Evolutionary conservation across 495 filamentous ascomycete genomes (phyloP).

Genomic region (Articulospora tetracladia): DNA sequence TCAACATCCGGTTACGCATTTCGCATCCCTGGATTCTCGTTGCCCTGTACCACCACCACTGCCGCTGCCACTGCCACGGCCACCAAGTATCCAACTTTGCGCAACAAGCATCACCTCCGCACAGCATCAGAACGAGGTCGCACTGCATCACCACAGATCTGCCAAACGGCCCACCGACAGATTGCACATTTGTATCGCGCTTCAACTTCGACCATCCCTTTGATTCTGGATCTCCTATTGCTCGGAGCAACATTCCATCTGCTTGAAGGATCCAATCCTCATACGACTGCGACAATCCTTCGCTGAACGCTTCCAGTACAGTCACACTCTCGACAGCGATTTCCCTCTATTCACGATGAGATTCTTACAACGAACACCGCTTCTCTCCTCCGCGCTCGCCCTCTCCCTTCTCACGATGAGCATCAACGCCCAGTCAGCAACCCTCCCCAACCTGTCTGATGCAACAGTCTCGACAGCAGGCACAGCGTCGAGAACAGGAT

Average conservation of each 20-base stretch:
- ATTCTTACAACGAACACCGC: constrained; percentile 4
- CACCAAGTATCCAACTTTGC: background rate
- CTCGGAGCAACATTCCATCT: background rate
- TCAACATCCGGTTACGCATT: no score
- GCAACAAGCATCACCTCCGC: background rate
- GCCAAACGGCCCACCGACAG: background rate
- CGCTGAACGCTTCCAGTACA: background rate
- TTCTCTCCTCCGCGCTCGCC: constrained; percentile 6
- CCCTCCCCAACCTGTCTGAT: constrained; percentile 9
- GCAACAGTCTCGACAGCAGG: background rate
- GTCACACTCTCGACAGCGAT: background rate
- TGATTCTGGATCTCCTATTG: background rate
- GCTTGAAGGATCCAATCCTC: background rate
- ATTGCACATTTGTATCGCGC: background rate
- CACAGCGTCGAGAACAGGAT: background rate
- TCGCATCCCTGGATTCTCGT: background rate
- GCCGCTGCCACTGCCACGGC: background rate
- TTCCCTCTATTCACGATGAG: constrained; percentile 10
- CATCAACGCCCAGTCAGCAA: background rate
- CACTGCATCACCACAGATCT: background rate
- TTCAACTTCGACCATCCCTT: background rate
- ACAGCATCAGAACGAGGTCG: background rate
- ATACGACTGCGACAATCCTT: background rate
- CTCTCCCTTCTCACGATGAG: constrained; percentile 10
- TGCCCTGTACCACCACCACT: background rate